phyloP scores from a whole-genome alignment of 495 filamentous ascomycete species.

The Tuber melanosporum region DNA sequence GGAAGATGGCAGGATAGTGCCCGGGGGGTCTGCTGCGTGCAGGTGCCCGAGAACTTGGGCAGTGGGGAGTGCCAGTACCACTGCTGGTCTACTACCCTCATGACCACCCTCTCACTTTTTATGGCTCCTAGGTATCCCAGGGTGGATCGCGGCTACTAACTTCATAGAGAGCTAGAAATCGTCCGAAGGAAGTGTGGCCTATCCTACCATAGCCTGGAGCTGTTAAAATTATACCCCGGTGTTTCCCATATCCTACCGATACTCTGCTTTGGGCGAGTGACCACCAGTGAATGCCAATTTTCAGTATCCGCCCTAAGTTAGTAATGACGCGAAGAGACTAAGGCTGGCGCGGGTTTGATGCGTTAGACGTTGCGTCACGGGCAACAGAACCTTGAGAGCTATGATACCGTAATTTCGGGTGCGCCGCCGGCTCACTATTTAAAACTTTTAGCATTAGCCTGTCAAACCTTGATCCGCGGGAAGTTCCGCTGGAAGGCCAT shows the following conservation, averaged over 20 bases:
- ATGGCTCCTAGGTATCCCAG: not conserved
- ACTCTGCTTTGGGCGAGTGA: not conserved
- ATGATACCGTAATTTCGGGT: not conserved
- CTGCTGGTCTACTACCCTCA: not conserved
- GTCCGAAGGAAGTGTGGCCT: not conserved
- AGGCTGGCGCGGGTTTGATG: not conserved
- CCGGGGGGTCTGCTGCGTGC: too few relatives aligned
- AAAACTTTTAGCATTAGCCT: not conserved
- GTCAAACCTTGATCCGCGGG: not conserved
- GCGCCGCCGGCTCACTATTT: not conserved
- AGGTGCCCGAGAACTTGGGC: too few relatives aligned
- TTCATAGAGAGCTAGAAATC: not conserved
- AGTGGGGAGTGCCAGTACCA: not conserved
- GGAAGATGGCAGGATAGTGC: not conserved
- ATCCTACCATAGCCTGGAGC: not conserved
- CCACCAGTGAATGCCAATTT: not conserved
- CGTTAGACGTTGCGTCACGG: not conserved
- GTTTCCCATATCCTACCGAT: not conserved
- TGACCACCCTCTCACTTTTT: not conserved
- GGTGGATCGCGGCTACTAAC: too few relatives aligned
- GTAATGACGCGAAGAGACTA: not conserved
- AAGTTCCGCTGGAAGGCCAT: not conserved
- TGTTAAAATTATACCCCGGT: not conserved
- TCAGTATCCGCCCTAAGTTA: not conserved
- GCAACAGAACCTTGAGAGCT: not conserved